phyloP scores from a whole-genome alignment of 306 rosid species.

The Malus orientalis region DNA sequence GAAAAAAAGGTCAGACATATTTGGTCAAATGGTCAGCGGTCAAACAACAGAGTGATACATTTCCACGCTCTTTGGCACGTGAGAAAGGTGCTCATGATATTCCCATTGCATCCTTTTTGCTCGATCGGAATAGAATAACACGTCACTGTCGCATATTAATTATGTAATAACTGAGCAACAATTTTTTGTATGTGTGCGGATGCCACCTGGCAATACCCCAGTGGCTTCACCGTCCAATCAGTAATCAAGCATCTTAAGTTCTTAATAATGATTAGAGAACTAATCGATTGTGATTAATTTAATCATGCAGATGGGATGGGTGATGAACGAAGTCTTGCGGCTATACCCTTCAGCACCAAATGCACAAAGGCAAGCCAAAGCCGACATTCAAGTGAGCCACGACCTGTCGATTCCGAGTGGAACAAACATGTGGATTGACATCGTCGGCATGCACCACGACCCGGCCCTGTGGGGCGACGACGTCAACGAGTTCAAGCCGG shows the following conservation, averaged over 20 bases:
- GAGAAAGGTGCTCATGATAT: conserved; percentile 5
- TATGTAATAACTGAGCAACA: neutral
- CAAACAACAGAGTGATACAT: neutral
- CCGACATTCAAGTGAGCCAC: conserved; percentile 44
- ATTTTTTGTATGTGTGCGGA: neutral
- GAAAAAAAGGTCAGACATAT: neutral
- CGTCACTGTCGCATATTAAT: neutral
- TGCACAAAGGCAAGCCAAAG: conserved; percentile 74
- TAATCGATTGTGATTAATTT: neutral
- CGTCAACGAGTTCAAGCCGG: conserved; percentile 64
- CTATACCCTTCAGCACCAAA: conserved; percentile 86
- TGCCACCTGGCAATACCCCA: conserved; percentile 9
- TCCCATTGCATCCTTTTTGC: neutral
- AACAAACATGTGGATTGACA: conserved; percentile 83
- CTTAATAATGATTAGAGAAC: neutral
- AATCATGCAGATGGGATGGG: conserved; percentile 78
- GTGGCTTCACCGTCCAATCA: neutral
- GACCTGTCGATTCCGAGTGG: conserved; percentile 57
- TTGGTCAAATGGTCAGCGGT: conserved; percentile 19
- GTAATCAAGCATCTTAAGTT: neutral
- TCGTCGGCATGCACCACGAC: conserved; percentile 81
- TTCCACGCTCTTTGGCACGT: conserved; percentile 20
- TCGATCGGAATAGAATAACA: neutral
- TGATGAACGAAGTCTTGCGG: conserved; percentile 71
- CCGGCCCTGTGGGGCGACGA: conserved; percentile 56